Conservation (phyloP, 2,329 filamentous ascomycete species). For the Colletotrichum liaoningense region DNA sequence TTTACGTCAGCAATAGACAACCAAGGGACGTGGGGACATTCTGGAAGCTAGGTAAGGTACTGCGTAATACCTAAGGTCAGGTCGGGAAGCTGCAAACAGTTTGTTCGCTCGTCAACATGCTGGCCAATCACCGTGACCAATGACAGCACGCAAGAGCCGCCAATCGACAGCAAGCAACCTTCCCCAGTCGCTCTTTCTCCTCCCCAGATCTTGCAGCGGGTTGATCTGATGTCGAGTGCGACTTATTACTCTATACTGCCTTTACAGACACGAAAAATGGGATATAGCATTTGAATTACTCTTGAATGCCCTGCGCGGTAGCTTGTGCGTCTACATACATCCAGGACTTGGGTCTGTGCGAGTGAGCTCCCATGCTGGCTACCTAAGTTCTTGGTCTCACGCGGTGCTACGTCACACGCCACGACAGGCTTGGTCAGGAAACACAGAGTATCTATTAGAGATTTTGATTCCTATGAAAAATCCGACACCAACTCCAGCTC, state of each 20-base stretch:
- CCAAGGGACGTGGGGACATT: not conserved
- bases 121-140: not conserved
- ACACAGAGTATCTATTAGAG: slow-evolving; percentile 27
- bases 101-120: not conserved
- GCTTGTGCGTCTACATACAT: too few species aligned
- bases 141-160: not conserved
- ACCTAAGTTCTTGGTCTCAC: not conserved
- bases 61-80: not conserved
- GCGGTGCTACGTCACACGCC: not conserved
- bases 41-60: too few species aligned
- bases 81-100: slow-evolving; percentile 3
- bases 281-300: not conserved
- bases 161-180: slow-evolving; percentile 21
- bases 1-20: not conserved
- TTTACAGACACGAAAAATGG: not conserved
- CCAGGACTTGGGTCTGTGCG: too few species aligned
- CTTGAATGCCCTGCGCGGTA: not conserved
- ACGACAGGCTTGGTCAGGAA: not conserved
- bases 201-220: not conserved
- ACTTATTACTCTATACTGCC: not conserved
- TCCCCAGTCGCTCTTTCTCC: not conserved
- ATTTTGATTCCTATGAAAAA: slow-evolving; percentile 15
- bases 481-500: slow-evolving; percentile 13
- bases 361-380: too few species aligned
- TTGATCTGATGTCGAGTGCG: slow-evolving; percentile 11